These are phyloP conservation scores for Aurantiochytrium sp. DNA, from an alignment of 108 stramenopile species.

Conservation along the genomic window DNA sequence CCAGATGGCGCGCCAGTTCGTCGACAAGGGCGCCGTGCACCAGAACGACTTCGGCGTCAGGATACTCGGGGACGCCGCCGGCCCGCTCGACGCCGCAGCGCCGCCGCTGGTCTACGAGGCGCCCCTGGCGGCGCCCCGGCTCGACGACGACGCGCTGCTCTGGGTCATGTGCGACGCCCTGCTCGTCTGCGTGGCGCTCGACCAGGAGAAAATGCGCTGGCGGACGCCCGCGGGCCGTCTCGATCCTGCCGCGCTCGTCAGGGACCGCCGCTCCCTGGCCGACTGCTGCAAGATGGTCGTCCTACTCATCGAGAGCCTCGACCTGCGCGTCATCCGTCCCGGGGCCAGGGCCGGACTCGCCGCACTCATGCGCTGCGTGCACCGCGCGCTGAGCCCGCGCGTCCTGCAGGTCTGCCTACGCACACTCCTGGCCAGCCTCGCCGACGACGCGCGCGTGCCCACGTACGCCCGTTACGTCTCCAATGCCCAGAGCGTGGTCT, in stretches of 20 bases:
- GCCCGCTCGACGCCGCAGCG: not conserved
- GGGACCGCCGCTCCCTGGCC: not conserved
- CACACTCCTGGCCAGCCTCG: not conserved
- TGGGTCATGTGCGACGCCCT: not conserved
- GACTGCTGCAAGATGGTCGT: not conserved
- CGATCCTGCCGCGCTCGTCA: not conserved
- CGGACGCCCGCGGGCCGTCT: not conserved
- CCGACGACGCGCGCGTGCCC: not conserved
- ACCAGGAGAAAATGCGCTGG: not conserved
- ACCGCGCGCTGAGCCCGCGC: not conserved
- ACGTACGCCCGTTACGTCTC: not conserved
- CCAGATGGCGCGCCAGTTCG: not conserved
- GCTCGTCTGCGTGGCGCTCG: not conserved
- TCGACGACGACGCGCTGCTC: not conserved
- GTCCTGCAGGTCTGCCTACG: not conserved
- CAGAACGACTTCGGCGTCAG: not conserved
- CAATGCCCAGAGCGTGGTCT: not conserved
- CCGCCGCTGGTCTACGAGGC: not conserved
- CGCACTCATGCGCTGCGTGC: not conserved
- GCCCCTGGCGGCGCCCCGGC: not conserved
- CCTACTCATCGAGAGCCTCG: not conserved
- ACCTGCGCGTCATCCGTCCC: not conserved
- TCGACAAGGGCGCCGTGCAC: not conserved
- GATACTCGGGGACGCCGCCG: not conserved
- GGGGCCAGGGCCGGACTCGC: not conserved